Evolutionary conservation across 108 stramenopile species (phyloP), one percentile per base, ranked within the genome.

Genomic region (Cyclostephanos tholiformis): DNA sequence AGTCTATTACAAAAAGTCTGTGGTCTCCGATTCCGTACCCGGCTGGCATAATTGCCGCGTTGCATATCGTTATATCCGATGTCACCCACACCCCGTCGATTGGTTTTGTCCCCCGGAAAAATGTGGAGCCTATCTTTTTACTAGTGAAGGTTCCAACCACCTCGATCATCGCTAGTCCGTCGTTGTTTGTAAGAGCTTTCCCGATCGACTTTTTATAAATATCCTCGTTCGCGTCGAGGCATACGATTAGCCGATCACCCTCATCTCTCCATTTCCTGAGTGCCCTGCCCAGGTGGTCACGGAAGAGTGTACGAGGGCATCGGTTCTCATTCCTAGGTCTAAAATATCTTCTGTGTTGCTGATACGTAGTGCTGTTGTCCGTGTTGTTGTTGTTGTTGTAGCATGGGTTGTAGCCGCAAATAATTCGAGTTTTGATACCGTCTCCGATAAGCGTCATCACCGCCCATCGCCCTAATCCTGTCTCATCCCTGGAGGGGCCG

Each of bases 21-120:
- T 69, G 68, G 20, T 69, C 68, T 16, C 68, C 68, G 4, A 69
- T 55, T 1, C 55, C 38, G 39, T 30, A 67, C 9, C 66, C 66
- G 4, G 7, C 46, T 1, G 66, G 66, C 26, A 67, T 52, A 6
- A 25, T 49, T 3, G 23, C 50, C 0, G 51, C 66, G 19, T 35
- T 35, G 13, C 30, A 23, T 4, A 67, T 26, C 6, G n/a, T n/a
- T n/a, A n/a, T n/a, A n/a, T n/a, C n/a, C n/a, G n/a, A n/a, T n/a
- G n/a, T n/a, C n/a, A n/a, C 36, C 53, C 32, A 69, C 4, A 69
- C 36, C 1, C 51, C 53, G 32, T 69, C 35, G 7, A 69, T 69
- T 3, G 68, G 68, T 7, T 56, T 56, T 2, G 38, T 20, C 20
- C 68, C 55, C 0, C 68, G 17, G 46, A 69, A 69, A n/a, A 39